These are phyloP conservation scores for Chaetomiaceae sp. DNA, from an alignment of 2,329 filamentous ascomycete species.

Conservation along the genomic window DNA sequence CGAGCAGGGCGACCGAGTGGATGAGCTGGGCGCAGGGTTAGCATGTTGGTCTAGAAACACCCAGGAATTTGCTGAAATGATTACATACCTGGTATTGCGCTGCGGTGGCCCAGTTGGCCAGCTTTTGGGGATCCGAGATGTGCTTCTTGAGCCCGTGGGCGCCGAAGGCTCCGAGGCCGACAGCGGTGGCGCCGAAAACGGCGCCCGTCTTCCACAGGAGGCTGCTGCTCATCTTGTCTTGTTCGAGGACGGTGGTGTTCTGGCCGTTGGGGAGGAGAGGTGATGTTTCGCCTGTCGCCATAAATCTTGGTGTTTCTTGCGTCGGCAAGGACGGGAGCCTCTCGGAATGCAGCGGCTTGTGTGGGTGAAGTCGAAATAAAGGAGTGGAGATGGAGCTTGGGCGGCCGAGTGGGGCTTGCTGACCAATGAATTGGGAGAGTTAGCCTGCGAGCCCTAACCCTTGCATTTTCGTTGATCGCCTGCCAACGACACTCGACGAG, in stretches of 20 bases:
- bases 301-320: too few relatives aligned
- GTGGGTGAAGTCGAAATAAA: too few relatives aligned
- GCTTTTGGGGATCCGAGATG: conserved; percentile 53
- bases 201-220: conserved; percentile 59
- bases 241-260: not conserved
- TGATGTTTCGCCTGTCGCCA: conserved; percentile 1
- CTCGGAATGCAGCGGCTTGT: too few relatives aligned
- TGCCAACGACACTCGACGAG: too few relatives aligned
- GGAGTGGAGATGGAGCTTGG: too few relatives aligned
- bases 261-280: not conserved
- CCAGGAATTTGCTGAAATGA: not conserved
- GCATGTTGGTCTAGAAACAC: not conserved
- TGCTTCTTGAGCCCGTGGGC: conserved; percentile 61
- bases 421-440: too few relatives aligned
- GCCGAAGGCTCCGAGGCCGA: conserved; percentile 62
- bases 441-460: too few relatives aligned
- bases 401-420: too few relatives aligned
- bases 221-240: conserved; percentile 26
- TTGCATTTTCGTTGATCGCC: too few relatives aligned
- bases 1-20: conserved; percentile 57
- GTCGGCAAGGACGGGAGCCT: too few relatives aligned
- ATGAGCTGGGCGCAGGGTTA: conserved; percentile 45
- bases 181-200: conserved; percentile 57
- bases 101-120: conserved; percentile 60
- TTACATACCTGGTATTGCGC: conserved; percentile 59